A percentile compares a stretch with the other conserved stretches of the same genome.
Conservation (phyloP, 805 yeast species). For the Lipomyces anomalus region DNA sequence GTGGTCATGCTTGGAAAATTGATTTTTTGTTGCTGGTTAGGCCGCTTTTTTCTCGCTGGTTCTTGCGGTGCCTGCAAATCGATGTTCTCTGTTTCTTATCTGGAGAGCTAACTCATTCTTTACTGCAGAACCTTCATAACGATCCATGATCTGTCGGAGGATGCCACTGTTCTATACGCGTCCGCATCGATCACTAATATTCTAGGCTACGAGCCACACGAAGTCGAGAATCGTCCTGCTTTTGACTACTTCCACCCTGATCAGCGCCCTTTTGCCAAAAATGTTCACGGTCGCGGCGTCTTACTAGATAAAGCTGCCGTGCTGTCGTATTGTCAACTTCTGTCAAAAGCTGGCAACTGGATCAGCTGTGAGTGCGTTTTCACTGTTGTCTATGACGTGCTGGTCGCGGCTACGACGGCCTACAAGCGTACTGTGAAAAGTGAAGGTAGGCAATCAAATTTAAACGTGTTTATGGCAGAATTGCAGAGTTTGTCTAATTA, state of each 20-base stretch:
- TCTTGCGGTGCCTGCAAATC: too few relatives aligned
- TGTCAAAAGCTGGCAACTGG: background rate
- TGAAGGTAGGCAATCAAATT: background rate
- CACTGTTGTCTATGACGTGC: conserved; percentile 12
- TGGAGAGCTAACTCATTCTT: too few relatives aligned
- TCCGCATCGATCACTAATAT: conserved; percentile 8
- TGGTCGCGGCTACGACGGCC: conserved; percentile 5
- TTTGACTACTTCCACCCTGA: conserved; percentile 9
- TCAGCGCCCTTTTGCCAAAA: background rate
- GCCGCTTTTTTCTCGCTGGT: too few relatives aligned
- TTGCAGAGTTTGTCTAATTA: background rate
- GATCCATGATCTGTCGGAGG: conserved; percentile 7
- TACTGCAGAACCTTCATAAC: conserved; percentile 9
- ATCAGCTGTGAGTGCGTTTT: conserved; percentile 8
- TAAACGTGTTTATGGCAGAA: background rate
- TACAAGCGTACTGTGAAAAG: conserved; percentile 6
- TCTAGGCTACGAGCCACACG: conserved; percentile 9
- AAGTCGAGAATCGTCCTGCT: conserved; percentile 2
- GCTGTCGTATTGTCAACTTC: background rate
- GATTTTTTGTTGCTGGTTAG: too few relatives aligned
- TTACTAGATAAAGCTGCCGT: conserved; percentile 7
- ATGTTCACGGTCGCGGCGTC: background rate
- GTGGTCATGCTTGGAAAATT: too few relatives aligned
- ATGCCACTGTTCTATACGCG: conserved; percentile 4
- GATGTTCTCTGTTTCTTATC: too few relatives aligned